Evolutionary conservation across 768 basidiomycete species (phyloP), one percentile per base, ranked within the genome.

Genomic region (Phanerochaete carnosa): DNA sequence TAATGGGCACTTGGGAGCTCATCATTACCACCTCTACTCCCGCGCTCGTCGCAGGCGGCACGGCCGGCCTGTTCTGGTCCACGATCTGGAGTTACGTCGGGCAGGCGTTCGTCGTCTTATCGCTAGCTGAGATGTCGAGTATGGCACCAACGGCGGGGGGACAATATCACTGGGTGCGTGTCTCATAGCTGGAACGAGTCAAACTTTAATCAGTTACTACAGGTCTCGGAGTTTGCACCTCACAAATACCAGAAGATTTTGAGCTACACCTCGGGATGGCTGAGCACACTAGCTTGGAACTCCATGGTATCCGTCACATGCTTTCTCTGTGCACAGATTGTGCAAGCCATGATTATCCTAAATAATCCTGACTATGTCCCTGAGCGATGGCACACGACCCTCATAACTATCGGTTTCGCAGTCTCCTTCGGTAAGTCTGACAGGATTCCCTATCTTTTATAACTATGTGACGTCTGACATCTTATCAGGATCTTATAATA

Each of bases 1-100:
- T 55, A 5, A 55, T 55, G 54, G 54, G 54, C 22, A 55, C 54
- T 25, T 55, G 54, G 54, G 54, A 55, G 35, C 54, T 55, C 6
- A 3, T 55, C 16, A 35, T 55, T n/a, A 23, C 39, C 19, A 43
- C 54, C 54, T 55, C 54, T 1, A 16, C 54, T 2, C 54, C 54
- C 11, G 54, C 54, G 2, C 54, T 55, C 25, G 54, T 55, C 25
- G 54, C 54, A 26, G 54, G 54, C 19, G 54, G 54, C 15, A 55
- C 54, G 3, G 54, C 54, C 7, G 54, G 54, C 25, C 33, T 55
- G n/a, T 55, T 55, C 30, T 55, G 54, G 54, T 55, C 54, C 4
- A 37, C 32, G 16, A 55, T 55, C 54, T 55, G 54, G 54, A 37
- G 37, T 7, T 55, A 55, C 37, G 5, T 55, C 22, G 54, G 54